Evolutionary conservation across 2,329 filamentous ascomycete genomes (phyloP).

Genomic region (Penicillium palitans): DNA sequence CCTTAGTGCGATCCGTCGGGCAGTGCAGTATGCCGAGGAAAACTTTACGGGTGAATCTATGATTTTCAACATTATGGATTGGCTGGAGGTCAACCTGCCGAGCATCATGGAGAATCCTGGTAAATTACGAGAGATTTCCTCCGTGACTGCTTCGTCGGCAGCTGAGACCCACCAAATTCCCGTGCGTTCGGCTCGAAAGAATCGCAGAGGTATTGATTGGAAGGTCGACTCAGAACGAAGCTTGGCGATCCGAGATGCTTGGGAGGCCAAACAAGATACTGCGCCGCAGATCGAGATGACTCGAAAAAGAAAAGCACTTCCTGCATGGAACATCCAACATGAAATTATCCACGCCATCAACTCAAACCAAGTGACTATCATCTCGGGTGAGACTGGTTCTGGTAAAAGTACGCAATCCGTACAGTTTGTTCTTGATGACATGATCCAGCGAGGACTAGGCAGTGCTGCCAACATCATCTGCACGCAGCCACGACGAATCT

Average conservation of each 20-base stretch:
- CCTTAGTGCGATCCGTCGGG: slow-evolving; percentile 78
- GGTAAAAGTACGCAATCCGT: slow-evolving; percentile 97
- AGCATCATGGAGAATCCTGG: slow-evolving; percentile 83
- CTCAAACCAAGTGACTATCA: slow-evolving; percentile 84
- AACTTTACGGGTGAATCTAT: slow-evolving; percentile 80
- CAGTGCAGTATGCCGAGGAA: slow-evolving; percentile 68
- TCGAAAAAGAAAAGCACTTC: slow-evolving; percentile 68
- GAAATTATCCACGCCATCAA: slow-evolving; percentile 74
- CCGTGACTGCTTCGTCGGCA: slow-evolving; percentile 61
- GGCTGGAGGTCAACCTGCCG: slow-evolving; percentile 83
- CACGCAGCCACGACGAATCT: slow-evolving; percentile 92
- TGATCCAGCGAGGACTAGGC: slow-evolving; percentile 75
- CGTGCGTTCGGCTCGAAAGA: slow-evolving; percentile 35
- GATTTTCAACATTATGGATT: slow-evolving; percentile 87
- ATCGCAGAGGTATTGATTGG: slow-evolving; percentile 65
- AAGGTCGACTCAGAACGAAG: slow-evolving; percentile 58
- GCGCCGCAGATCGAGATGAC: slow-evolving; percentile 74
- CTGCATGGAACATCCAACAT: slow-evolving; percentile 82
- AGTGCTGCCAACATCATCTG: slow-evolving; percentile 85
- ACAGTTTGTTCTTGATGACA: slow-evolving; percentile 90
- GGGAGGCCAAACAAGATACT: slow-evolving; percentile 66
- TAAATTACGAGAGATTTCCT: slow-evolving; percentile 77
- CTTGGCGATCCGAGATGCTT: slow-evolving; percentile 61
- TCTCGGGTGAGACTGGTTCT: slow-evolving; percentile 94
- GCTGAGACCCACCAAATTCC: slow-evolving; percentile 25